Base-by-base conservation (phyloP, 2,329 filamentous ascomycete genomes). In the Pseudogymnoascus verrucosus region DNA sequence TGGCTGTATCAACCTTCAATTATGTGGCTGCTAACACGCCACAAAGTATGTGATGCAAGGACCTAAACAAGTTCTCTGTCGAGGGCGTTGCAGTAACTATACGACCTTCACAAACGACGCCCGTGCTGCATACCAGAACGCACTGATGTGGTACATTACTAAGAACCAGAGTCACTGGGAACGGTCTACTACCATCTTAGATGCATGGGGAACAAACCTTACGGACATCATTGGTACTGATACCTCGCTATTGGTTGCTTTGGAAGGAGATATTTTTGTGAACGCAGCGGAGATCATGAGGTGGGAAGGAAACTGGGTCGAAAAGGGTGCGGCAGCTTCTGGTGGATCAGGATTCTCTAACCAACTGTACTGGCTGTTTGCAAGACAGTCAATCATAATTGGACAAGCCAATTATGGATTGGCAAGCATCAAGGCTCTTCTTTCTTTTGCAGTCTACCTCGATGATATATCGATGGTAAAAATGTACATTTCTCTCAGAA, bases 211-310 rank as follows among this genome's bases (percentile, higher is more conserved):
- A 1, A 67, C 67, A 4, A 73, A 70, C 21, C 63, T 76, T 7
- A 74, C 70, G 4, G 67, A 71, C 61, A 72, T 76, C 42, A 70
- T 75, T 39, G 74, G 74, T 1, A 71, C 67, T 0, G 75, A 77
- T 62, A 69, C 68, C 0, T 75, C 75, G 1, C 72, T 78, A 1
- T 65, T 78, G 4, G 67, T 78, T 5, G 76, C 73, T 0, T 66
- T 78, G 0, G 76, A 78, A 7, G 77, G 77, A 1, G 73, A 74
- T 21, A 40, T 78, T 14, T 72, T 78, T 7, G 76, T 72, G 19
- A 79, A 79, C 36, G 76, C 76, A 0, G 77, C 76, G 0, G 77
- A 78, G 67, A 77, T 79, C 31, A 77, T 79, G 75, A 73, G 76
- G 31, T 78, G 76, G 75, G 77, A 78, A 64, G 76, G 75, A 6